Base-by-base conservation (phyloP, 257 asterid genomes). In the Eustoma russellianum region DNA sequence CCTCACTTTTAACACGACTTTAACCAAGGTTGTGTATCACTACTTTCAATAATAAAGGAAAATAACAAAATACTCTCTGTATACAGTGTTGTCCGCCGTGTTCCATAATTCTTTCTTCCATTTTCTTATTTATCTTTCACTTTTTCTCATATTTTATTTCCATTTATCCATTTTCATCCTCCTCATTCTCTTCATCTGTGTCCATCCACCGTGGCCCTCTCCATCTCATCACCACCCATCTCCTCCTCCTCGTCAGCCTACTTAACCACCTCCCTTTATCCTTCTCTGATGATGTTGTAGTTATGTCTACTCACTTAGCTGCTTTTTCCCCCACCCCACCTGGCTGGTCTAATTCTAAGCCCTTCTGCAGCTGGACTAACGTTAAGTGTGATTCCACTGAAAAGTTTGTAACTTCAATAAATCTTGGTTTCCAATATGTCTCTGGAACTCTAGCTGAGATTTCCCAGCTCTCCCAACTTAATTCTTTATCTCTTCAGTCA, bases 271-370 rank as follows among this genome's bases (percentile, higher is more conserved):
- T 68, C 56, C 43, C 65, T 62, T 60, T 66, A 62, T 66, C 88
- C 52, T 55, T 61, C 62, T 80, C 94, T 58, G 96, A 90, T 53
- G 96, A 90, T 68, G 64, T 84, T 18, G 60, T 79, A 67, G 74
- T 59, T 48, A 90, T 90, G 98, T 55, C 69, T 5, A 59, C 40
- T n/a, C 78, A 86, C 46, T 76, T 79, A 52, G 13, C 82, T 48
- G 56, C 93, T 18, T 72, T 90, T 56, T 67, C 96, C 15, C 62
- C 80, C 4, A 6, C 80, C 7, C 96, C 98, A 19, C 7, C 75
- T 8, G 91, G 93, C 54, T 90, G 96, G 96, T 64, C 78, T 9
- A 18, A 70, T 59, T 33, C 75, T 57, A 18, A 70, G 9, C 68
- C 50, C 38, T 83, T 79, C 76, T 90, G 96, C 69, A 41, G 49